Base-by-base conservation (phyloP, 176 grass and related monocot species). In the Carex pumila region DNA sequence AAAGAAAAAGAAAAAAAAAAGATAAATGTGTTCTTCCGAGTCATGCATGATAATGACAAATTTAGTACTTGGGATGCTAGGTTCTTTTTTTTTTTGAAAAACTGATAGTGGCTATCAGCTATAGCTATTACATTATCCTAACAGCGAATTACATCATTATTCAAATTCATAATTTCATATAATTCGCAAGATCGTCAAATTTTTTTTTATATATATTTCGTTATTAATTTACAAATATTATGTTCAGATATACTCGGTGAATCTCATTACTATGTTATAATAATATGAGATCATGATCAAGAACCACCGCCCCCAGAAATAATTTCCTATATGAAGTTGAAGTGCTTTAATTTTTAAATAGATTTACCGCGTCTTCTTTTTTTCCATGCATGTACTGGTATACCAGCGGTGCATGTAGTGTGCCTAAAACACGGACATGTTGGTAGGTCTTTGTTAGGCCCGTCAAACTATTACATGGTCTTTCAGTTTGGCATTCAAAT, bases 381-480 rank as follows among this genome's bases (percentile, higher is more conserved):
- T 52, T 77, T 56, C 22, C 21, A 78, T 18, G 25, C 52, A 39
- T 4, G 37, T 39, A 10, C 7, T 6, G 52, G 34, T 36, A 31
- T 25, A 29, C n/a, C 45, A 6, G 73, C 13, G 14, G 52, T 77
- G 7, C 47, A 78, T 55, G 29, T 57, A 15, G 25, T 78, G 52
- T 57, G 73, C 73, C 73, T 57, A 57, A 17, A 36, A 78, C 52
- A 78, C 73, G 52, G 73, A 78, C 73, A 78, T 57, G 52, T 15
- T 34, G 73, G 73, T 78, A 78, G 73, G 25, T 54, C 21, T 75
- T 15, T 78, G 25, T 78, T 78, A 56, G 73, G 52, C 25, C 50
- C 0, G 13, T 32, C 73, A 77, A 77, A 31, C 47, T 30, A 45
- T 22, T 56, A 56, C 13, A 31, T 77, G 73, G 10, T 78, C 73